Percentiles rank a stretch among this genome's conserved stretches.
Evolutionary conservation across 1,284 basidiomycete species (phyloP).

Genomic region (Ceratobasidium sp.): DNA sequence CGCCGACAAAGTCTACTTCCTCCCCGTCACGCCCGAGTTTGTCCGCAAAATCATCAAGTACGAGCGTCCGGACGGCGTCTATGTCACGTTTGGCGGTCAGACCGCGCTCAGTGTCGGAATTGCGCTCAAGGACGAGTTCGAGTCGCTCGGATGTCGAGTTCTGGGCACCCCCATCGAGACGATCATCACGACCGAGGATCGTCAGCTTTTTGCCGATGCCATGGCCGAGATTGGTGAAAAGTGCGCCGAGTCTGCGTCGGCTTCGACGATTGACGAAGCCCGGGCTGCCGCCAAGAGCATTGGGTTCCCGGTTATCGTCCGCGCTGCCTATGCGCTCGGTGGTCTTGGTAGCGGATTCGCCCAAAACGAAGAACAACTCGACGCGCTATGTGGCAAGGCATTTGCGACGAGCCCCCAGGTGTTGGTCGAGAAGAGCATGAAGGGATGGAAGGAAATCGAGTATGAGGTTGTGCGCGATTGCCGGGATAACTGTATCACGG

Average conservation of each 20-base stretch:
- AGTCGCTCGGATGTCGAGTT: conserved; percentile 84
- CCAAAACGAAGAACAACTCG: conserved; percentile 84
- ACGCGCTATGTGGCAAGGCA: conserved; percentile 88
- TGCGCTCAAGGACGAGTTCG: conserved; percentile 96
- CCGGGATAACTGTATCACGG: conserved; percentile 96
- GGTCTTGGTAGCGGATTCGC: conserved; percentile 96
- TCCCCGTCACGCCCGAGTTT: conserved; percentile 97
- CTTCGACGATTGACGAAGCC: conserved; percentile 85
- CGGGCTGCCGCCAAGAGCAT: conserved; percentile 83
- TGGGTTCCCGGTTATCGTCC: conserved; percentile 97
- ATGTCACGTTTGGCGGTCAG: conserved; percentile 98
- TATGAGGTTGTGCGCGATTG: conserved; percentile 99
- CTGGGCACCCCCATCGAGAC: conserved; percentile 97
- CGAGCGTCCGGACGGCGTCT: conserved; percentile 98
- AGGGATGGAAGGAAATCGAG: conserved; percentile 99
- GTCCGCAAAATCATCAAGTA: conserved; percentile 98
- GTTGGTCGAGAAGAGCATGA: conserved; percentile 98
- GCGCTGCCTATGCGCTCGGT: conserved; percentile 97
- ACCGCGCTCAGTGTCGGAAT: conserved; percentile 97
- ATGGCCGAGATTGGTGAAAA: conserved; percentile 97
- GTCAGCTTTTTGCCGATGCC: conserved; percentile 92
- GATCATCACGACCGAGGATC: conserved; percentile 96
- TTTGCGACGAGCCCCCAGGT: conserved; percentile 98
- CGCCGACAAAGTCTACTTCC: conserved; percentile 99
- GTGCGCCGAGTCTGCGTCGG: conserved; percentile 87